These are phyloP conservation scores for Nakaseomyces nivariensis DNA, from an alignment of 1,139 yeast genomes.

Conservation along the genomic window DNA sequence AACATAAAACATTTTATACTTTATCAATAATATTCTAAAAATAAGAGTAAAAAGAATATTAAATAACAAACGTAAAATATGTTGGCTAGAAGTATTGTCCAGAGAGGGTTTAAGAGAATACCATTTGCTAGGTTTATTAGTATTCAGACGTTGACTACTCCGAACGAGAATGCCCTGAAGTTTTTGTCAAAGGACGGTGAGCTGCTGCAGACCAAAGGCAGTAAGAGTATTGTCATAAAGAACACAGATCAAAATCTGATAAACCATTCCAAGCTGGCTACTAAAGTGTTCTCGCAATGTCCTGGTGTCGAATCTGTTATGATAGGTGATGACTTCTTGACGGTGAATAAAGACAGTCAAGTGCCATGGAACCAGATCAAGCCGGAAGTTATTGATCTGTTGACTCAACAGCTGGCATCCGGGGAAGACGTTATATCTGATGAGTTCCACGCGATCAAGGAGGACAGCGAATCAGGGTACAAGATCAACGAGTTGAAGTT, in stretches of 20 bases:
- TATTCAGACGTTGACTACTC: conserved; percentile 64
- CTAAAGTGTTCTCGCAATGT: conserved; percentile 56
- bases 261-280: conserved; percentile 68
- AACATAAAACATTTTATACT: too few species aligned
- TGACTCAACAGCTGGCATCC: conserved; percentile 74
- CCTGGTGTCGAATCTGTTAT: conserved; percentile 81
- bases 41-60: too few species aligned
- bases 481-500: conserved; percentile 25
- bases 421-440: conserved; percentile 51
- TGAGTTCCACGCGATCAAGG: conserved; percentile 25
- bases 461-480: conserved; percentile 26
- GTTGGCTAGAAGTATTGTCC: neutral
- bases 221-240: conserved; percentile 49
- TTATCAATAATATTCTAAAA: too few species aligned
- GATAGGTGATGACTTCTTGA: conserved; percentile 82
- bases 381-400: conserved; percentile 77
- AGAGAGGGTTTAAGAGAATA: neutral
- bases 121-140: conserved; percentile 14
- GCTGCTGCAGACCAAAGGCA: conserved; percentile 41
- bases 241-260: conserved; percentile 52
- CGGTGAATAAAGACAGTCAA: conserved; percentile 59
- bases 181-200: conserved; percentile 60
- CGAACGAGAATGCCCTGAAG: conserved; percentile 86
- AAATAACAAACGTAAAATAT: neutral
- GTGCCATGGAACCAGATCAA: conserved; percentile 69